Evolutionary conservation across 768 basidiomycete genomes (phyloP).

Genomic region (Lentinus brumalis): DNA sequence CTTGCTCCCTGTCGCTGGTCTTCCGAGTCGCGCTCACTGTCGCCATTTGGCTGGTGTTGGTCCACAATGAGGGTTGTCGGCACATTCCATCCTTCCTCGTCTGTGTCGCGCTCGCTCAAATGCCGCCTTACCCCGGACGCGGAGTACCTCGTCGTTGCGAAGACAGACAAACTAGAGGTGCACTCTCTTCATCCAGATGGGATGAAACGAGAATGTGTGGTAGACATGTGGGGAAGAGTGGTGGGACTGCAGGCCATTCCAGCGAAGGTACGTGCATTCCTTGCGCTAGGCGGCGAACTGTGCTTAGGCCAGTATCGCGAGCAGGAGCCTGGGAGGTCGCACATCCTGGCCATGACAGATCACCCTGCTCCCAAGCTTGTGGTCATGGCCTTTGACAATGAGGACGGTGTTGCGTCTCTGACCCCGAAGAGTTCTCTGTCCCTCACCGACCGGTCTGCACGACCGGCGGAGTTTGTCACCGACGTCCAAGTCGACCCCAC

Average conservation of each 20-base stretch:
- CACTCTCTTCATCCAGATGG: constrained; percentile 66
- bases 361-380: constrained; percentile 77
- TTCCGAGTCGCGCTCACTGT: not conserved
- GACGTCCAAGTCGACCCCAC: constrained; percentile 67
- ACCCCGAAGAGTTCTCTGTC: constrained; percentile 46
- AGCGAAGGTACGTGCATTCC: constrained; percentile 45
- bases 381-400: constrained; percentile 54
- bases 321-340: constrained; percentile 33
- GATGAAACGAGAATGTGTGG: constrained; percentile 55
- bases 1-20: too few species aligned
- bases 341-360: constrained; percentile 68
- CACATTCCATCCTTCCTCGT: constrained; percentile 77
- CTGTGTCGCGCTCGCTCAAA: constrained; percentile 69
- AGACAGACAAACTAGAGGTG: constrained; percentile 65
- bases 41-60: not conserved
- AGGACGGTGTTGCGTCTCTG: constrained; percentile 36
- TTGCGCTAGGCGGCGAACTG: too few species aligned
- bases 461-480: constrained; percentile 71
- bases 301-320: not conserved
- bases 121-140: constrained; percentile 55
- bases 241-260: constrained; percentile 57
- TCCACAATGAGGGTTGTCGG: constrained; percentile 58
- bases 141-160: constrained; percentile 71
- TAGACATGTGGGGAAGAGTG: constrained; percentile 73
- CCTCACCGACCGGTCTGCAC: constrained; percentile 57